Percentiles rank a stretch among this genome's conserved stretches.
Evolutionary conservation across 345 rosid species (phyloP).

Genomic region (Aquilaria sinensis): DNA sequence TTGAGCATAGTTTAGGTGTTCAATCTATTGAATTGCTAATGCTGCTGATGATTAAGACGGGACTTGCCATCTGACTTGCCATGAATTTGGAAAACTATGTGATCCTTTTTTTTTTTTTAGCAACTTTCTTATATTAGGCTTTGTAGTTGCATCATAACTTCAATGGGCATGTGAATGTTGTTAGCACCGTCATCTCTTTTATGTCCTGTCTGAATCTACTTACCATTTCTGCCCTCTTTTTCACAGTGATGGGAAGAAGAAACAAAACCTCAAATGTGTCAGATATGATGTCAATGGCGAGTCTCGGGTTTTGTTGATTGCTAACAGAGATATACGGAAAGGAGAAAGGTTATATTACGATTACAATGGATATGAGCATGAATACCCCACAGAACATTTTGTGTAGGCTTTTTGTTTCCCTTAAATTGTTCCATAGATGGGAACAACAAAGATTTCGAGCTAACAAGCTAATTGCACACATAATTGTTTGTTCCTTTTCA

Average conservation of each 20-base stretch:
- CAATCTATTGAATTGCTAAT: no score
- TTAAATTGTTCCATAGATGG: not conserved
- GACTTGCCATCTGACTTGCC: no score
- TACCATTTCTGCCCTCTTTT: no score
- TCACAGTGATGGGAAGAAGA: conserved; percentile 84
- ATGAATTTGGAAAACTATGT: no score
- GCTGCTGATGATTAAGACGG: no score
- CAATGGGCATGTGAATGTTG: not conserved
- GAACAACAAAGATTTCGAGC: not conserved
- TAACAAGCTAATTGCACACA: conserved; percentile 17
- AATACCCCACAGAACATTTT: conserved; percentile 94
- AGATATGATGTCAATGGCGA: conserved; percentile 75
- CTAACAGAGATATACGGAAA: conserved; percentile 69
- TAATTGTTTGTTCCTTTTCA: not conserved
- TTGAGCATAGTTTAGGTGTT: no score
- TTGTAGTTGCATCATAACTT: not conserved
- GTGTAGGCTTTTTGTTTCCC: conserved; percentile 34
- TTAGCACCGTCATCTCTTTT: not conserved
- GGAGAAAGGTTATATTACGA: conserved; percentile 92
- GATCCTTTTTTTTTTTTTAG: not conserved
- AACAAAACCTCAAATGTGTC: conserved; percentile 94
- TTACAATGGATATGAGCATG: conserved; percentile 87
- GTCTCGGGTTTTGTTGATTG: conserved; percentile 77
- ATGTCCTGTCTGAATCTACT: not conserved
- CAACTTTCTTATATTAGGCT: not conserved